Evolutionary conservation across 805 yeast species (phyloP).

Genomic region (Metschnikowia gelsemii): DNA sequence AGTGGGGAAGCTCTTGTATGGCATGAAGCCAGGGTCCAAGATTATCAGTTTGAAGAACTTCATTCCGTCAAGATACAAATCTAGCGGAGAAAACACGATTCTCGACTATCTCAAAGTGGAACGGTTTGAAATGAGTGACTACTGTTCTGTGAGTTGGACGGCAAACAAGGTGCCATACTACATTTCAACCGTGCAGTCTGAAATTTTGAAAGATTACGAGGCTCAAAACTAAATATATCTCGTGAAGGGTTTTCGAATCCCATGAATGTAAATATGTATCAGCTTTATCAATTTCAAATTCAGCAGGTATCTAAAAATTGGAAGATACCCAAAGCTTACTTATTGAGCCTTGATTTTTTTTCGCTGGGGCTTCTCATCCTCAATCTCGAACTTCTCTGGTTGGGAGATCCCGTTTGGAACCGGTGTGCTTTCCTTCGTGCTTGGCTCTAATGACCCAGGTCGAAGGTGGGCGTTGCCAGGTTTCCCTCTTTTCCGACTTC

Average conservation of each 20-base stretch:
- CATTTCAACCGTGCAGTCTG: conserved; percentile 62
- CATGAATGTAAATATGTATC: neutral
- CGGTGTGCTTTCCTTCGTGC: conserved; percentile 19
- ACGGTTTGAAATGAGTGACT: conserved; percentile 57
- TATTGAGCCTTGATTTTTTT: conserved; percentile 10
- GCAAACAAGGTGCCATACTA: conserved; percentile 77
- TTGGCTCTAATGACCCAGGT: conserved; percentile 40
- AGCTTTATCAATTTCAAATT: too few species aligned
- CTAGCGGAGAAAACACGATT: conserved; percentile 53
- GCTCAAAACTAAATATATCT: neutral
- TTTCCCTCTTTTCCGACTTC: conserved; percentile 48
- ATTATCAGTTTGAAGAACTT: conserved; percentile 78
- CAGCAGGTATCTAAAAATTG: too few species aligned
- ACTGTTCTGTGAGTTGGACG: conserved; percentile 87
- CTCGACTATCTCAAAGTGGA: conserved; percentile 65
- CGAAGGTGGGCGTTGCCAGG: conserved; percentile 25
- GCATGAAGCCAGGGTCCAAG: conserved; percentile 69
- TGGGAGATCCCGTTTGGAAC: conserved; percentile 7
- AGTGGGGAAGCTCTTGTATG: conserved; percentile 63
- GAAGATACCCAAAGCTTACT: neutral
- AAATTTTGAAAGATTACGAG: conserved; percentile 35
- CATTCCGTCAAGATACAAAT: conserved; percentile 71
- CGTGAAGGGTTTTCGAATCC: neutral
- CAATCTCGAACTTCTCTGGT: conserved; percentile 4
- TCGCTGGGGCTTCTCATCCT: conserved; percentile 9